These are phyloP conservation scores for Ganoderma meredithae DNA, from an alignment of 1,284 basidiomycete species.

Conservation along the genomic window DNA sequence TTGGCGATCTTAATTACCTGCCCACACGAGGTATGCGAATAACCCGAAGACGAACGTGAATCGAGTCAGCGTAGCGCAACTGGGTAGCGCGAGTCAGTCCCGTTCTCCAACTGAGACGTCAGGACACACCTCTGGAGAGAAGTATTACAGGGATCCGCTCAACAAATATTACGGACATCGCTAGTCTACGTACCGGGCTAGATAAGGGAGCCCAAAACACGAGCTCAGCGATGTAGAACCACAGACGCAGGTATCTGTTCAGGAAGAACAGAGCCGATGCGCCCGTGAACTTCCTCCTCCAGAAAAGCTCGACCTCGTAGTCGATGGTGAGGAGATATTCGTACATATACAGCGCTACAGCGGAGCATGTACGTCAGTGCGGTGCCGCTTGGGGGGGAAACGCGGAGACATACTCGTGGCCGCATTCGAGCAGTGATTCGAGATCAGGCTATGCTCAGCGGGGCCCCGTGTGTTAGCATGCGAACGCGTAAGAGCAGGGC, in stretches of 20 bases:
- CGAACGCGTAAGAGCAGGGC: no score
- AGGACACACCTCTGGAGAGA: neutral
- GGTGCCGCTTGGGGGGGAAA: neutral
- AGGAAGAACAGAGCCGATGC: conserved; percentile 12
- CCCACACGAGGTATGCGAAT: neutral
- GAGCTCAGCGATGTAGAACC: neutral
- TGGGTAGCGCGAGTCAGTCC: neutral
- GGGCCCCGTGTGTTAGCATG: neutral
- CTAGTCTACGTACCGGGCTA: neutral
- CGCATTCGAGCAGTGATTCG: neutral
- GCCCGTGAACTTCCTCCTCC: conserved; percentile 4
- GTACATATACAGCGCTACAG: conserved; percentile 14
- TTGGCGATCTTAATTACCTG: neutral
- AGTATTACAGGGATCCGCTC: neutral
- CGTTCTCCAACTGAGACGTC: neutral
- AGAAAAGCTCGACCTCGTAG: conserved; percentile 10
- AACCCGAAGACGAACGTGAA: neutral
- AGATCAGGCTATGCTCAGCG: neutral
- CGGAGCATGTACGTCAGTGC: neutral
- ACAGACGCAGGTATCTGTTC: conserved; percentile 9
- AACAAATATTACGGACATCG: neutral
- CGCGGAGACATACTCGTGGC: neutral
- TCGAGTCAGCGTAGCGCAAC: neutral
- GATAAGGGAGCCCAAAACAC: neutral
- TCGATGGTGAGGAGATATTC: conserved; percentile 13